These are phyloP conservation scores for Serendipita sp. DNA, from an alignment of 768 basidiomycete genomes.

Conservation along the genomic window DNA sequence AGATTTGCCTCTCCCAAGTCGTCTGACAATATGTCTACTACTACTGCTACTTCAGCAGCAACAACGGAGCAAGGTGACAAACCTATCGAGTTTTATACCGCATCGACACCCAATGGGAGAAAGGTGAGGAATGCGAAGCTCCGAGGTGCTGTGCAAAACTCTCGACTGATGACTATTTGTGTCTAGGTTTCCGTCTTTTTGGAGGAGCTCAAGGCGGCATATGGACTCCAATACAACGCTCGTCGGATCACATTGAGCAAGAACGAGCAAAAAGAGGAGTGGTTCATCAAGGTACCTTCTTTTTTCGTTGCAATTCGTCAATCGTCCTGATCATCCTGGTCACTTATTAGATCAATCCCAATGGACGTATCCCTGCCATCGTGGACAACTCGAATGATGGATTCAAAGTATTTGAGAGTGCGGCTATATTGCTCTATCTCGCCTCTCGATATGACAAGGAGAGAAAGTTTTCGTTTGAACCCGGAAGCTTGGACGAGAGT, in stretches of 20 bases:
- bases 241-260: constrained; percentile 39
- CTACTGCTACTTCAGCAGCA: too few species aligned
- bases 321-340: constrained; percentile 39
- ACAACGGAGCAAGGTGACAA: neutral
- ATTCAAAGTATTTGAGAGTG: constrained; percentile 58
- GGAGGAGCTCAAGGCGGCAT: constrained; percentile 44
- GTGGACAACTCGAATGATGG: constrained; percentile 40
- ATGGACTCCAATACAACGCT: constrained; percentile 27
- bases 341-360: constrained; percentile 24
- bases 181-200: constrained; percentile 32
- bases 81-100: constrained; percentile 26
- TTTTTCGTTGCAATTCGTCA: neutral
- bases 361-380: constrained; percentile 46
- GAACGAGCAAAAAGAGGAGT: constrained; percentile 64
- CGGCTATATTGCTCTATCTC: constrained; percentile 70
- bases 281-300: constrained; percentile 39
- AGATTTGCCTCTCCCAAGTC: too few species aligned
- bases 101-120: constrained; percentile 41
- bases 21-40: too few species aligned
- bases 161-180: too few species aligned
- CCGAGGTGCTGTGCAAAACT: neutral
- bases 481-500: constrained; percentile 37
- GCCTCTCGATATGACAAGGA: constrained; percentile 66
- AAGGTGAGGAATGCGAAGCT: neutral
- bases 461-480: constrained; percentile 50